Percentiles rank a stretch among this genome's conserved stretches.
These are phyloP conservation scores for Fusarium stilboides DNA, from an alignment of 2,329 filamentous ascomycete species.

Conservation along the genomic window DNA sequence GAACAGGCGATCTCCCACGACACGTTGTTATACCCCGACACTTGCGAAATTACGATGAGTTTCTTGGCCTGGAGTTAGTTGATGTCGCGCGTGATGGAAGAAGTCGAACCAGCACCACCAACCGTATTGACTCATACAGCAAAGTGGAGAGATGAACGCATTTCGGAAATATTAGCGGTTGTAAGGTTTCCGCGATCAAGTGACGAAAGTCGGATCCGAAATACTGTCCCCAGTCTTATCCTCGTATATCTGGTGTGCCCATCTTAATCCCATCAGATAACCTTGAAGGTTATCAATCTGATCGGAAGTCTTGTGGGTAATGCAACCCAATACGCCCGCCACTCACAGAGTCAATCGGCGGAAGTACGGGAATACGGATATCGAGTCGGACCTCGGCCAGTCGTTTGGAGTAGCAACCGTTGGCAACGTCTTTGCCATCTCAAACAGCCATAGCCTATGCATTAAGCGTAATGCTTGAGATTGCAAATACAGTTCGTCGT, in stretches of 20 bases:
- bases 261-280: background rate
- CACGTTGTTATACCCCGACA: too few species aligned
- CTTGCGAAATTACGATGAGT: too few species aligned
- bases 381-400: background rate
- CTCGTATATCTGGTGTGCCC: too few species aligned
- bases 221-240: too few species aligned
- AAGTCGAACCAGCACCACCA: too few species aligned
- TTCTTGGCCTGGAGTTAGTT: too few species aligned
- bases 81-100: too few species aligned
- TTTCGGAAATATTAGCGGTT: background rate
- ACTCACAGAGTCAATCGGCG: background rate
- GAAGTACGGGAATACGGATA: background rate
- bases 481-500: too few species aligned
- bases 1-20: constrained; percentile 3
- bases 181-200: too few species aligned
- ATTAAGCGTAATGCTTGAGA: background rate
- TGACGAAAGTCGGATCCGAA: too few species aligned
- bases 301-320: background rate
- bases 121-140: too few species aligned
- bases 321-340: background rate
- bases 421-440: background rate
- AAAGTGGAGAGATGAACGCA: too few species aligned
- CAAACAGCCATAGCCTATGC: background rate
- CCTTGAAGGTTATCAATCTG: constrained; percentile 9
- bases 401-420: background rate